Evolutionary conservation across 345 rosid species (phyloP), one percentile per base, ranked within the genome.

Genomic region (Salix viminalis): DNA sequence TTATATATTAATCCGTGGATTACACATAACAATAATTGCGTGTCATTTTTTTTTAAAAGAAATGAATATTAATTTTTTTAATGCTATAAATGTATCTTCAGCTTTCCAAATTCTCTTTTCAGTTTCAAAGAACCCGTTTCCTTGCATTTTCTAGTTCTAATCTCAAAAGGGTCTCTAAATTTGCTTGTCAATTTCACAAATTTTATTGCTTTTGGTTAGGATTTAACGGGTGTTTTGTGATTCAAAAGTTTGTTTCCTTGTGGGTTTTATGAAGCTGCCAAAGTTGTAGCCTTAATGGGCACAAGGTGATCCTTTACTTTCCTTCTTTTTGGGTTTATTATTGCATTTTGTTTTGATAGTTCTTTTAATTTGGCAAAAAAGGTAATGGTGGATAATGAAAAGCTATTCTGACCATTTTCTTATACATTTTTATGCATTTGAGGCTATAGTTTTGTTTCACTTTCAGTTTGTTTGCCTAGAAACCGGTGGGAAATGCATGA

Each of bases 261-360:
- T 65, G 62, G 26, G 28, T 14, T 65, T 62, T 54, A 71, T 75
- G 69, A 58, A 69, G 72, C 65, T 74, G 36, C 58, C 75, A 24
- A 79, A 56, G 69, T 71, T 62, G 64, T 79, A 24, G 48, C 76
- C 82, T 75, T 56, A 56, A 84, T 82, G 86, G 83, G 78, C 79
- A 75, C 83, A 39, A 86, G 87, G 87, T 86, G 65, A 64, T 76
- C 71, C 76, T 65, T 67, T 12, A 72, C 26, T 56, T 65, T 39
- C 18, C 48, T 12, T 71, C 23, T 16, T 36, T 41, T 5, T 62
- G 16, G 30, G 62, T 56, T 56, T 7, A n/a, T 18, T 54, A 32
- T 50, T 70, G 3, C n/a, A 3, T 36, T 4, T 28, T 11, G 64
- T 72, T 41, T n/a, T 58, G 44, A 56, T 76, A 6, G 7, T n/a